phyloP scores from a whole-genome alignment of 768 basidiomycete genomes.

The Calocybe gangraenosa region DNA sequence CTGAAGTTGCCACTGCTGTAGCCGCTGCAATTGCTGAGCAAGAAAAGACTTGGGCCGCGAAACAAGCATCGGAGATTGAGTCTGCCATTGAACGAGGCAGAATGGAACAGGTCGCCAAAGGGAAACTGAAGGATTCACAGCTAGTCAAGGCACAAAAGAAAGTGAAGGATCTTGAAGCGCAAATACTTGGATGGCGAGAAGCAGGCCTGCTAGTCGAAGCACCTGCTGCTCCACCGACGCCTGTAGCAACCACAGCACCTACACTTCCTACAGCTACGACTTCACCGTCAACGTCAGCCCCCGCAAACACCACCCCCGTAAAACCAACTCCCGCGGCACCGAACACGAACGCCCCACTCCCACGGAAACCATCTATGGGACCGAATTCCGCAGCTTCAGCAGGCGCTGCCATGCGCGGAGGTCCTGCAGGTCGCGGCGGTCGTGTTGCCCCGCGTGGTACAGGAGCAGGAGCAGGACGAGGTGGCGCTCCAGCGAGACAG shows the following conservation, averaged over 20 bases:
- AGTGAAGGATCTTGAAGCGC: conserved; percentile 66
- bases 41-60: conserved; percentile 40
- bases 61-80: conserved; percentile 52
- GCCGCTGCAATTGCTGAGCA: conserved; percentile 45
- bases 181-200: conserved; percentile 54
- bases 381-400: conserved; percentile 17
- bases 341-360: conserved; percentile 7
- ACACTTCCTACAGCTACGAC: background rate
- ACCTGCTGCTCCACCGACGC: conserved; percentile 17
- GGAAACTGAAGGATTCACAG: conserved; percentile 68
- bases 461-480: conserved; percentile 15
- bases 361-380: conserved; percentile 16
- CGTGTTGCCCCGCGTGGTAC: conserved; percentile 21
- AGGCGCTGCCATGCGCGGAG: conserved; percentile 21
- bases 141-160: conserved; percentile 55
- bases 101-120: conserved; percentile 55
- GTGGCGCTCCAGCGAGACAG: conserved; percentile 17
- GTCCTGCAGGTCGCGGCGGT: conserved; percentile 28
- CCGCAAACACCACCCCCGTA: conserved; percentile 8
- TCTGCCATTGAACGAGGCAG: conserved; percentile 68
- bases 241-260: conserved; percentile 20
- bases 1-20: conserved; percentile 45
- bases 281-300: conserved; percentile 14
- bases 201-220: conserved; percentile 41
- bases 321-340: conserved; percentile 6